Evolutionary conservation across 805 yeast genomes (phyloP).

Genomic region (Blastobotrys americana): DNA sequence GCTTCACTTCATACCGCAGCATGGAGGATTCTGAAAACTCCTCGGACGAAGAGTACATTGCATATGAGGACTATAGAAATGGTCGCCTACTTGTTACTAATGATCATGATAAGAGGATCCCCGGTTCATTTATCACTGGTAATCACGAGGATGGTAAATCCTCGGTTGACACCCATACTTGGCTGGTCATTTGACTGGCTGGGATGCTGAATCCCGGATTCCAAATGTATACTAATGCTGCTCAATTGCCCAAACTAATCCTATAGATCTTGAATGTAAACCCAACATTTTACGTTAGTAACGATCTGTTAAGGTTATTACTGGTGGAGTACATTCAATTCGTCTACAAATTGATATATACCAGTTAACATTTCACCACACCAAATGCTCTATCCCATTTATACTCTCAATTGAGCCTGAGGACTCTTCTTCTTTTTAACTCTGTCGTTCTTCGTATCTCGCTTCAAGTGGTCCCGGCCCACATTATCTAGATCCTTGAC

Average conservation of each 20-base stretch:
- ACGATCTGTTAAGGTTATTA: no score
- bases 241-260: no score
- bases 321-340: no score
- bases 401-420: constrained; percentile 18
- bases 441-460: constrained; percentile 14
- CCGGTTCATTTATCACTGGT: background rate
- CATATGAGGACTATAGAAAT: background rate
- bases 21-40: background rate
- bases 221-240: no score
- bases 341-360: no score
- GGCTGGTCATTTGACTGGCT: background rate
- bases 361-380: no score
- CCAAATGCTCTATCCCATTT: no score
- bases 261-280: no score
- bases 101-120: background rate
- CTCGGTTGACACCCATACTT: background rate
- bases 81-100: background rate
- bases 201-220: no score
- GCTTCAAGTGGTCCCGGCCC: constrained; percentile 54
- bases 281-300: no score
- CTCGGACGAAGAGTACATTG: background rate
- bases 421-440: constrained; percentile 18
- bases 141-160: no score
- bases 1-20: background rate
- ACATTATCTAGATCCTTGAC: constrained; percentile 80